A percentile compares a stretch with the other conserved stretches of the same genome.
Conservation (phyloP, 1,284 basidiomycete species). For the Phellopilus nigrolimitatus region DNA sequence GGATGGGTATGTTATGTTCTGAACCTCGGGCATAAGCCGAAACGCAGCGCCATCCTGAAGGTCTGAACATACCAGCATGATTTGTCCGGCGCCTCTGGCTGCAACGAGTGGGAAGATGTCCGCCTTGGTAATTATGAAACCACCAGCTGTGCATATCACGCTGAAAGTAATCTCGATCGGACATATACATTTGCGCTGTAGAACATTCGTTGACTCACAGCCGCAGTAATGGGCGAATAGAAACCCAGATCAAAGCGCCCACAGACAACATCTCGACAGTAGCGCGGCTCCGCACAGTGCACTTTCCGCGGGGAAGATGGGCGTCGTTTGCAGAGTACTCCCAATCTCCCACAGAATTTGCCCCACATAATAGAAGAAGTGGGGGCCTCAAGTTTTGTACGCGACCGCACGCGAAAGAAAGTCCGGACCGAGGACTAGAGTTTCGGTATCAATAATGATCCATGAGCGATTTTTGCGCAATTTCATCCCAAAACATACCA, state of each 20-base stretch:
- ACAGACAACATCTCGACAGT: slow-evolving; percentile 32
- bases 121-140: slow-evolving; percentile 54
- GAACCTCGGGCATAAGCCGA: not conserved
- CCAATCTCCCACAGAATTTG: too few species aligned
- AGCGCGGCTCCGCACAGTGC: too few species aligned
- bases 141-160: slow-evolving; percentile 47
- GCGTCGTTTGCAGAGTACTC: too few species aligned
- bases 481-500: too few species aligned
- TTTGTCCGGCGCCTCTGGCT: slow-evolving; percentile 53
- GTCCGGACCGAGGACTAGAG: too few species aligned
- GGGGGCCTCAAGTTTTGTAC: too few species aligned
- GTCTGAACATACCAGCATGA: slow-evolving; percentile 43
- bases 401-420: too few species aligned
- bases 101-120: slow-evolving; percentile 54
- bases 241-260: slow-evolving; percentile 51
- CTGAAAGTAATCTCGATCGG: slow-evolving; percentile 34
- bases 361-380: too few species aligned
- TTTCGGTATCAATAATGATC: too few species aligned
- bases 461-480: too few species aligned
- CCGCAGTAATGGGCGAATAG: slow-evolving; percentile 53
- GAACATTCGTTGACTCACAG: slow-evolving; percentile 38
- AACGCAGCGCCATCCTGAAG: not conserved
- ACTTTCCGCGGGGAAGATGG: too few species aligned
- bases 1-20: slow-evolving; percentile 67
- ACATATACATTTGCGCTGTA: slow-evolving; percentile 3